These are phyloP conservation scores for Globisporangium abappressorium DNA, from an alignment of 352 stramenopile species.

Conservation along the genomic window DNA sequence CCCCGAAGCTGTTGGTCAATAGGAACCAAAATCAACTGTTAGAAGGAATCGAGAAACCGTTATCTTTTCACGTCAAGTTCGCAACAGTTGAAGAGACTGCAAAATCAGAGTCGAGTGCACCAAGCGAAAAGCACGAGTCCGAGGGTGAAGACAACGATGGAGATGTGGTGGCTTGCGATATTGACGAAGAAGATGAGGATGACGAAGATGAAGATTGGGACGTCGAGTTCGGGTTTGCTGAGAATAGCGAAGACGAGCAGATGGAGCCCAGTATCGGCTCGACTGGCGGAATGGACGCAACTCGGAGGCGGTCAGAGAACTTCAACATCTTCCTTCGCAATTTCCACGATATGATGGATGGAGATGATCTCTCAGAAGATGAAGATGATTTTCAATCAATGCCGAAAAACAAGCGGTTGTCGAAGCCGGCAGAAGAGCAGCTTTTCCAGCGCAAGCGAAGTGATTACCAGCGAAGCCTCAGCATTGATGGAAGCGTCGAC, in stretches of 20 bases:
- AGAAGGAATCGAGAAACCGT: conserved; percentile 17
- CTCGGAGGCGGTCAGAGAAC: conserved; percentile 62
- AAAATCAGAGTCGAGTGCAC: conserved; percentile 11
- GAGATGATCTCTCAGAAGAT: conserved; percentile 56
- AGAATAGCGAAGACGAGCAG: conserved; percentile 37
- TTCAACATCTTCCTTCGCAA: conserved; percentile 82
- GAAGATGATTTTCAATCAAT: conserved; percentile 31
- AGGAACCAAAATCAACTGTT: conserved; percentile 7
- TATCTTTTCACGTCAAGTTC: conserved; percentile 1
- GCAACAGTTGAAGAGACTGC: conserved; percentile 7
- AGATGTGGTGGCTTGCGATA: not conserved
- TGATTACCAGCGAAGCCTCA: conserved; percentile 37
- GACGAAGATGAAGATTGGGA: conserved; percentile 72
- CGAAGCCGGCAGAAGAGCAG: conserved; percentile 47
- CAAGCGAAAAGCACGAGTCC: conserved; percentile 1
- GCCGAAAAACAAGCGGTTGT: conserved; percentile 10
- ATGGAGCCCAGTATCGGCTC: conserved; percentile 24
- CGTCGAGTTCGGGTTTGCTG: conserved; percentile 71
- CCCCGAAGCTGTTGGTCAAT: not conserved
- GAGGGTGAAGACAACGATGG: not conserved
- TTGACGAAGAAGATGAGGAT: conserved; percentile 4
- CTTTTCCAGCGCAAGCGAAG: conserved; percentile 57
- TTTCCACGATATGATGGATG: conserved; percentile 76
- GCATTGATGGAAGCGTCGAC: conserved; percentile 34
- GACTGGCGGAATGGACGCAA: conserved; percentile 49